A percentile compares a stretch with the other conserved stretches of the same genome.
Evolutionary conservation across 768 basidiomycete species (phyloP).

Genomic region (Naganishia vishniacii): DNA sequence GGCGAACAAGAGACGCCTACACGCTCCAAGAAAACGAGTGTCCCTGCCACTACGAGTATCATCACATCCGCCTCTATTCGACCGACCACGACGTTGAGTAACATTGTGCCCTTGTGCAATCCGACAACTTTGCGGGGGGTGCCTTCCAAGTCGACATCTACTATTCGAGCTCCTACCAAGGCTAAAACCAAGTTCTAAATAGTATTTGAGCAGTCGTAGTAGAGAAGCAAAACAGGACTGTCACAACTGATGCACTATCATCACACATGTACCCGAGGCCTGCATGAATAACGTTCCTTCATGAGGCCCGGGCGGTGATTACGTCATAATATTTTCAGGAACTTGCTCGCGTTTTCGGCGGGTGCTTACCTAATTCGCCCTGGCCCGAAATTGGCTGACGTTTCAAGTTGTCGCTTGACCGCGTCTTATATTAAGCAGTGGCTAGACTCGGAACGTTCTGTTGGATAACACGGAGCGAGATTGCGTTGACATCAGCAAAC

Average conservation of each 20-base stretch:
- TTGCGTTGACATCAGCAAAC: too few relatives aligned
- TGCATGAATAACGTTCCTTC: too few relatives aligned
- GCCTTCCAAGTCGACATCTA: background rate
- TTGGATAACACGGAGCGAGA: too few relatives aligned
- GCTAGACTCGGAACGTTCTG: too few relatives aligned
- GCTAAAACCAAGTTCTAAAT: slow-evolving; percentile 4
- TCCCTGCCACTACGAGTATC: background rate
- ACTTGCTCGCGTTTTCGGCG: background rate
- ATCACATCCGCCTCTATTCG: background rate
- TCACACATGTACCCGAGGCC: too few relatives aligned
- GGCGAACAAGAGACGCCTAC: slow-evolving; percentile 14
- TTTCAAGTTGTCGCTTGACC: background rate
- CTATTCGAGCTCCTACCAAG: background rate
- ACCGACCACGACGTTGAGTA: background rate
- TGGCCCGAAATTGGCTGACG: slow-evolving; percentile 3
- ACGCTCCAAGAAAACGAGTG: background rate
- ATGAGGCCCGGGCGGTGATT: too few relatives aligned
- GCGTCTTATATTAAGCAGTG: background rate
- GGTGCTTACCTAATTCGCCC: slow-evolving; percentile 13
- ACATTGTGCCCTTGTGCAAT: background rate
- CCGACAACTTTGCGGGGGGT: background rate
- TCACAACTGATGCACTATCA: too few relatives aligned
- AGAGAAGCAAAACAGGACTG: too few relatives aligned
- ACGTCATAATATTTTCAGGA: background rate
- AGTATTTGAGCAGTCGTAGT: background rate